Percentiles rank a stretch among this genome's conserved stretches.
Evolutionary conservation across 1,139 yeast genomes (phyloP).

Genomic region (Yamadazyma triangularis): DNA sequence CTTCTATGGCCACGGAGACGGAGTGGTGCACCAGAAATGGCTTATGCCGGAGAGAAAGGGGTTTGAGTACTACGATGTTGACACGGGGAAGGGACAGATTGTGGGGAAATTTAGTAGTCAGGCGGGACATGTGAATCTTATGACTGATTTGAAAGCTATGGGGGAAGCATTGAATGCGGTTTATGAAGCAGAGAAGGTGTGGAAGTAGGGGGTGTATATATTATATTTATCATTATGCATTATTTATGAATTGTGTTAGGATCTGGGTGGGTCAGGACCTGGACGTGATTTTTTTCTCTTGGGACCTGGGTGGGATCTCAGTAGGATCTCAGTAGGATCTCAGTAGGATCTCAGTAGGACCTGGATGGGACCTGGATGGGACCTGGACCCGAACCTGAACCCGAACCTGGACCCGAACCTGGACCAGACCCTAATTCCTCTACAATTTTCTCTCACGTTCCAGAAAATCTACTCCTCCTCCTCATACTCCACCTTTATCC

Average conservation of each 20-base stretch:
- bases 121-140: slow-evolving; percentile 73
- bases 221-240: background rate
- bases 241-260: slow-evolving; percentile 6
- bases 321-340: no score
- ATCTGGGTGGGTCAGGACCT: no score
- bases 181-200: slow-evolving; percentile 45
- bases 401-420: no score
- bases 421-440: no score
- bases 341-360: no score
- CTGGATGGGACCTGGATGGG: no score
- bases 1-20: slow-evolving; percentile 88
- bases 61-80: slow-evolving; percentile 38
- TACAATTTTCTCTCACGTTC: no score
- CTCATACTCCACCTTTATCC: slow-evolving; percentile 71
- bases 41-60: slow-evolving; percentile 74
- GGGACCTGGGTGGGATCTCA: no score
- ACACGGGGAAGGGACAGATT: slow-evolving; percentile 41
- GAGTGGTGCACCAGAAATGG: slow-evolving; percentile 82
- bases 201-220: slow-evolving; percentile 15
- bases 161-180: slow-evolving; percentile 67
- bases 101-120: slow-evolving; percentile 64
- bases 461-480: no score
- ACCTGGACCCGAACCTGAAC: no score
- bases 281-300: no score
- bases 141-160: slow-evolving; percentile 70